Conservation (phyloP, 1,284 basidiomycete species). For the Trichosporon ovoides region DNA sequence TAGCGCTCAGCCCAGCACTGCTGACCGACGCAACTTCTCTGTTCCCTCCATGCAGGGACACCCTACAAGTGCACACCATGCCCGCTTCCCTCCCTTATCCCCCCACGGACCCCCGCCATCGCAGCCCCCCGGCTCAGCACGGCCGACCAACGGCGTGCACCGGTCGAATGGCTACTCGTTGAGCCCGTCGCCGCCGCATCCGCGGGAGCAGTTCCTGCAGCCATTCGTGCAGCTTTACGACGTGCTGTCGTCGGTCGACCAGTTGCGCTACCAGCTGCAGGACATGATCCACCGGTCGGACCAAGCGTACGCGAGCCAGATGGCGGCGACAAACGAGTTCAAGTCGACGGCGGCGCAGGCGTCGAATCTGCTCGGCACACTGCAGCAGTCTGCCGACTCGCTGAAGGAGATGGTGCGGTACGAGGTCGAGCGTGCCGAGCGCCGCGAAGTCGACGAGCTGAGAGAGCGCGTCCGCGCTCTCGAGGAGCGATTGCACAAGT, state of each 20-base stretch:
- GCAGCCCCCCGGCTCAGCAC: neutral
- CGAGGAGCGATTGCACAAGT: constrained; percentile 17
- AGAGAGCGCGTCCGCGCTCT: constrained; percentile 18
- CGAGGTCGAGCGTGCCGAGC: constrained; percentile 36
- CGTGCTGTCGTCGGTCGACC: constrained; percentile 29
- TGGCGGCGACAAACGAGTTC: constrained; percentile 35
- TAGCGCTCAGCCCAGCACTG: constrained; percentile 14
- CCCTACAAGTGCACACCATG: constrained; percentile 8
- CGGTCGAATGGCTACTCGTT: constrained; percentile 22
- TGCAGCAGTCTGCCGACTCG: constrained; percentile 41
- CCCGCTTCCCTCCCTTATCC: constrained; percentile 15
- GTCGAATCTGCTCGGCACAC: constrained; percentile 27
- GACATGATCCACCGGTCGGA: constrained; percentile 37
- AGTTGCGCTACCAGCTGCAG: constrained; percentile 31
- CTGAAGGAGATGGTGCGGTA: constrained; percentile 46
- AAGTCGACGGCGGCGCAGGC: constrained; percentile 36
- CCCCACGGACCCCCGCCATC: constrained; percentile 13
- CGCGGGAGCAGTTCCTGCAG: constrained; percentile 28
- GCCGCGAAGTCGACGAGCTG: constrained; percentile 19
- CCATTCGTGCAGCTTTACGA: constrained; percentile 40
- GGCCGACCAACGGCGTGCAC: constrained; percentile 14
- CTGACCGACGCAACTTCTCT: constrained; percentile 31
- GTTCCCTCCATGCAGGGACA: constrained; percentile 16
- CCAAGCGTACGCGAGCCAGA: constrained; percentile 25
- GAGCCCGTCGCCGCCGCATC: constrained; percentile 20